Evolutionary conservation across 805 yeast species (phyloP).

Genomic region (Metschnikowia arizonensis): DNA sequence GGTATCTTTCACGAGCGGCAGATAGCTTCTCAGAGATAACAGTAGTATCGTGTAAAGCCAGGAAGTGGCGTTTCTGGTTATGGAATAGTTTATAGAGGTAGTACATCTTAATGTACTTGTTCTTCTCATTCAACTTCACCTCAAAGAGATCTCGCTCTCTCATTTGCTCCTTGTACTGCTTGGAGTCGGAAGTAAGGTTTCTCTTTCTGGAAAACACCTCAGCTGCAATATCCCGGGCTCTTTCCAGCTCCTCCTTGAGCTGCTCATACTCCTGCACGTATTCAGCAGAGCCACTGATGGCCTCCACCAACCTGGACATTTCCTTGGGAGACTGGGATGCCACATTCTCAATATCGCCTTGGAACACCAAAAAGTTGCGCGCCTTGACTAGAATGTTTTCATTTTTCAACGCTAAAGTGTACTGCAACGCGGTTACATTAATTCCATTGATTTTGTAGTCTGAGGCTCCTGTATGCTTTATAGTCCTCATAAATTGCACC

Average conservation of each 20-base stretch:
- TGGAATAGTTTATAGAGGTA: slow-evolving; percentile 66
- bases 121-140: slow-evolving; percentile 46
- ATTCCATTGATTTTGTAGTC: slow-evolving; percentile 64
- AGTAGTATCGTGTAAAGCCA: slow-evolving; percentile 31
- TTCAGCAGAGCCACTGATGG: slow-evolving; percentile 77
- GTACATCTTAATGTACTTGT: slow-evolving; percentile 42
- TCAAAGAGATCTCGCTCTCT: slow-evolving; percentile 67
- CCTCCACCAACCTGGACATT: slow-evolving; percentile 70
- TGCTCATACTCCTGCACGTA: slow-evolving; percentile 61
- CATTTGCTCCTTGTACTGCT: slow-evolving; percentile 72
- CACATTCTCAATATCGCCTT: slow-evolving; percentile 92
- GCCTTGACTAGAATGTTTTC: slow-evolving; percentile 88
- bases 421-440: slow-evolving; percentile 59
- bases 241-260: slow-evolving; percentile 59
- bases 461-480: slow-evolving; percentile 56
- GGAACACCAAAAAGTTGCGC: slow-evolving; percentile 87
- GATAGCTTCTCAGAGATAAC: slow-evolving; percentile 10
- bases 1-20: slow-evolving; percentile 21
- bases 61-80: slow-evolving; percentile 42
- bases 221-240: slow-evolving; percentile 60
- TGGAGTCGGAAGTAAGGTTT: slow-evolving; percentile 66
- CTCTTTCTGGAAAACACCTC: slow-evolving; percentile 65
- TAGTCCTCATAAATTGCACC: slow-evolving; percentile 59
- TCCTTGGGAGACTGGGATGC: slow-evolving; percentile 83
- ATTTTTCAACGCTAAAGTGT: slow-evolving; percentile 58